These are phyloP conservation scores for Erythrophleum ivorense DNA, from an alignment of 331 rosid species.

Conservation along the genomic window DNA sequence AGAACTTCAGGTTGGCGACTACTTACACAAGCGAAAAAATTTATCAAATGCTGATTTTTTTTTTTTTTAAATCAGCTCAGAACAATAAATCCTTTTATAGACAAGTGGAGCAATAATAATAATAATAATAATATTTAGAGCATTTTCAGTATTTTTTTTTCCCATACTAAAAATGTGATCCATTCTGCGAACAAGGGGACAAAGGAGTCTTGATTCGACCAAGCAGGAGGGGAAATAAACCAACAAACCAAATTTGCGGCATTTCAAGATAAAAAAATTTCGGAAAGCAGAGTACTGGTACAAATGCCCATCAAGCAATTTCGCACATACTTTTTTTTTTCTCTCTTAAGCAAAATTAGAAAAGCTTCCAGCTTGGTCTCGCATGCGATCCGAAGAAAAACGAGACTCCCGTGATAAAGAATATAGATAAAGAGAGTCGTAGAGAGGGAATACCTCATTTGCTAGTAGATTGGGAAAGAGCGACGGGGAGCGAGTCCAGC, in stretches of 20 bases:
- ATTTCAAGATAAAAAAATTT: background rate
- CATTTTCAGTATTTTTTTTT: background rate
- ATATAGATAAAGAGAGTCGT: background rate
- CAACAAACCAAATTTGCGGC: background rate
- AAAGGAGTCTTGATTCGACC: background rate
- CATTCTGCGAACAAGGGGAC: background rate
- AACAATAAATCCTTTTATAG: conserved; percentile 10
- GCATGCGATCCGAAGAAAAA: background rate
- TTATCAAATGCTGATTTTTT: conserved; percentile 12
- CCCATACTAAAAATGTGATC: background rate
- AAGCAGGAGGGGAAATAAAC: background rate
- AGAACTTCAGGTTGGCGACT: conserved; percentile 89
- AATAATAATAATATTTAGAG: background rate
- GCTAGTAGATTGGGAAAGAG: background rate
- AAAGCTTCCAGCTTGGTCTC: background rate
- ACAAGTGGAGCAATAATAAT: background rate
- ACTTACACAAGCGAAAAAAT: conserved; percentile 8
- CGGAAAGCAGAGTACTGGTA: background rate
- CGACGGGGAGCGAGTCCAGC: background rate
- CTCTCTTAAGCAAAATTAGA: background rate
- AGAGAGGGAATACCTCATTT: conserved; percentile 14
- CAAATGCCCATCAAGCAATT: conserved; percentile 3
- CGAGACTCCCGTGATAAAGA: background rate
- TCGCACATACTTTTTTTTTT: background rate
- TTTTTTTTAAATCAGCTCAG: too few relatives aligned